A percentile compares a stretch with the other conserved stretches of the same genome.
phyloP scores from a whole-genome alignment of 2,329 filamentous ascomycete genomes.

The Cytospora leucostoma region DNA sequence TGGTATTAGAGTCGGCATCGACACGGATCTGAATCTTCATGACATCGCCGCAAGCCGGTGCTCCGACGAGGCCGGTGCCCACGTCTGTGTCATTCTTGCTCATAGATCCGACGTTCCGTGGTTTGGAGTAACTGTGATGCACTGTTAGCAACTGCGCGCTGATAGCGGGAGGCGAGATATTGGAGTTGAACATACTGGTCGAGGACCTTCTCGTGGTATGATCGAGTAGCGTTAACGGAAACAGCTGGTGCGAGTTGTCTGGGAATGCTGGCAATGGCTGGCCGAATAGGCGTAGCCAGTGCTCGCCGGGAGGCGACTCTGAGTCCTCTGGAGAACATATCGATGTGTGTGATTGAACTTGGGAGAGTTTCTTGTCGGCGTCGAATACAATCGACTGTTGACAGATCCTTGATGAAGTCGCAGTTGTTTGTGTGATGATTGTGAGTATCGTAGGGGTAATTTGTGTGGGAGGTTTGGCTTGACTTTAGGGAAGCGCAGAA shows the following conservation, averaged over 20 bases:
- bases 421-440: background rate
- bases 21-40: conserved; percentile 95
- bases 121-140: conserved; percentile 50
- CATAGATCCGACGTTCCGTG: conserved; percentile 58
- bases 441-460: conserved; percentile 5
- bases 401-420: background rate
- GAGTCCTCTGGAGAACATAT: conserved; percentile 52
- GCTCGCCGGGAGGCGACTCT: conserved; percentile 47
- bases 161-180: conserved; percentile 32
- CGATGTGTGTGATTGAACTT: conserved; percentile 27
- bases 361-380: background rate
- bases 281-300: conserved; percentile 43
- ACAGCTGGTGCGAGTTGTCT: conserved; percentile 46
- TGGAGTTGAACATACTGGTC: conserved; percentile 69
- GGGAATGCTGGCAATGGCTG: conserved; percentile 40
- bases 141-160: conserved; percentile 26
- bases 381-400: conserved; percentile 2
- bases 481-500: background rate
- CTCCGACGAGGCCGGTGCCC: conserved; percentile 87
- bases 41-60: conserved; percentile 88
- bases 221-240: conserved; percentile 45
- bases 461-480: conserved; percentile 2
- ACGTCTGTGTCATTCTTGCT: conserved; percentile 79
- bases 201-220: conserved; percentile 63
- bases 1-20: conserved; percentile 83